Conservation (phyloP, 208 protist genomes). For the Leishmania amazonensis region DNA sequence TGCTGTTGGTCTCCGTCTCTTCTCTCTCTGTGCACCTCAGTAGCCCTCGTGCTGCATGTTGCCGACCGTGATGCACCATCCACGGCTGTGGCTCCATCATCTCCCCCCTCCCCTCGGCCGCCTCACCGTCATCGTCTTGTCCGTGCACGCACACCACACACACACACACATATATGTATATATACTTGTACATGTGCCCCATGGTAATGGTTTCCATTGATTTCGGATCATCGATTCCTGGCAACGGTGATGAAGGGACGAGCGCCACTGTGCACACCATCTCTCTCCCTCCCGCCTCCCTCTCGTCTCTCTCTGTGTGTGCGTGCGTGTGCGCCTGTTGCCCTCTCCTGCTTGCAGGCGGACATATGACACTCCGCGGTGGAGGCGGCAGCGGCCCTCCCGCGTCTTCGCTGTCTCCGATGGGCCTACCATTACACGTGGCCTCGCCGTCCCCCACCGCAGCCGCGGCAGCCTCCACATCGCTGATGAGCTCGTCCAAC, state of each 20-base stretch:
- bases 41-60: not conserved
- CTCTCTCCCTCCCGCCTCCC: no score
- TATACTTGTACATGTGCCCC: not conserved
- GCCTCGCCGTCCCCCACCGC: not conserved
- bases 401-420: not conserved
- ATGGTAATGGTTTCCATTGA: not conserved
- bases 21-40: not conserved
- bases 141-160: not conserved
- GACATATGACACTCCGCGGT: not conserved
- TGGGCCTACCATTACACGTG: not conserved
- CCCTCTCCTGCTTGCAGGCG: not conserved
- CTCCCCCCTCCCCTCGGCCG: not conserved
- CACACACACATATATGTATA: not conserved
- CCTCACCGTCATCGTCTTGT: not conserved
- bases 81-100: not conserved
- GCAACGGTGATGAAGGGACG: no score
- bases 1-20: not conserved
- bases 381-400: no score
- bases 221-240: not conserved
- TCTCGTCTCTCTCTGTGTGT: not conserved
- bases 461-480: not conserved
- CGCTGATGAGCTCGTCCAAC: constrained; percentile 4
- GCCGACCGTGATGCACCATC: not conserved
- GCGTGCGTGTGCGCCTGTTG: not conserved
- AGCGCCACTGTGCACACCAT: no score